A percentile compares a stretch with the other conserved stretches of the same genome.
Conservation (phyloP, 1,284 basidiomycete species). For the Pascua guehoae region DNA sequence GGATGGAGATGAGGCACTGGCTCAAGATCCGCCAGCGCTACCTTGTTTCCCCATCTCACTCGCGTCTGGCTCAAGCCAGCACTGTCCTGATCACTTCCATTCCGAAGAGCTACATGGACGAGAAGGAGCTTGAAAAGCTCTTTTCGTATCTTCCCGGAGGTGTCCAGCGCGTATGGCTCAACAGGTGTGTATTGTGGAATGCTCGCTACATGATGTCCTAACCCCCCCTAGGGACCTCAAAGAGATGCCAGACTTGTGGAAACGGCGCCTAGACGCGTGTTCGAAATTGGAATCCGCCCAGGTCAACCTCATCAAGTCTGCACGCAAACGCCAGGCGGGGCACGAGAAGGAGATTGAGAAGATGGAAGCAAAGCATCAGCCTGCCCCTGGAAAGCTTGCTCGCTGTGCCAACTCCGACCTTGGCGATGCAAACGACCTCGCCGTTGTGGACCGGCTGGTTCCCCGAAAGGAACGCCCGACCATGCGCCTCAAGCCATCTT, state of each 20-base stretch:
- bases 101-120: constrained; percentile 60
- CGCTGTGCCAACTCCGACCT: constrained; percentile 29
- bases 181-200: constrained; percentile 41
- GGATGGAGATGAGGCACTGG: constrained; percentile 63
- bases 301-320: constrained; percentile 56
- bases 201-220: background rate
- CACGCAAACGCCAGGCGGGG: constrained; percentile 33
- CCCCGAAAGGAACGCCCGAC: constrained; percentile 72
- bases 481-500: constrained; percentile 64
- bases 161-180: constrained; percentile 70
- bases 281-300: constrained; percentile 63
- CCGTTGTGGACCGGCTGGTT: constrained; percentile 56
- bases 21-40: constrained; percentile 65
- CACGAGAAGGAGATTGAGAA: constrained; percentile 37
- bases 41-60: constrained; percentile 62
- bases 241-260: constrained; percentile 62
- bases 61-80: constrained; percentile 63
- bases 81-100: constrained; percentile 74
- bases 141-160: constrained; percentile 71
- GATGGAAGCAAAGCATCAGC: background rate
- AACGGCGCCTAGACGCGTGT: constrained; percentile 58
- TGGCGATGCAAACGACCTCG: constrained; percentile 14
- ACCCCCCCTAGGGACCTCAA: constrained; percentile 48
- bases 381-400: background rate
- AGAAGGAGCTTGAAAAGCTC: constrained; percentile 60